These are phyloP conservation scores for Nemophila menziesii DNA, from an alignment of 257 asterid genomes.

Conservation along the genomic window DNA sequence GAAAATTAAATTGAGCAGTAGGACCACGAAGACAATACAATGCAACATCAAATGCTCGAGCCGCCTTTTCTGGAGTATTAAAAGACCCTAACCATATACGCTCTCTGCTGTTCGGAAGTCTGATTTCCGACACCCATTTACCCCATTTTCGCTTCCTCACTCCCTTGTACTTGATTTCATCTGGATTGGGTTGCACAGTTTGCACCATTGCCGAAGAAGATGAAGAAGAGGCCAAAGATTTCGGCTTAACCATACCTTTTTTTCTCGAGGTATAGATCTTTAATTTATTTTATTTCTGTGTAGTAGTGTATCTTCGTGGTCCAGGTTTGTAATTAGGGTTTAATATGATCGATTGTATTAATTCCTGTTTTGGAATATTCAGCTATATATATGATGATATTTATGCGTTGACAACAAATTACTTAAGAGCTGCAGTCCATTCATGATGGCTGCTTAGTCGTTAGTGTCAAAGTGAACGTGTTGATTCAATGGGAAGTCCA, in stretches of 20 bases:
- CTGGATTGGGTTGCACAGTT: background rate
- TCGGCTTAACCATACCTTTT: conserved; percentile 9
- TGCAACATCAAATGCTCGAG: conserved; percentile 58
- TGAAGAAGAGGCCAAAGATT: conserved; percentile 1
- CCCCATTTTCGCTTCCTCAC: conserved; percentile 60
- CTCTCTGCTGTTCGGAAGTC: conserved; percentile 57
- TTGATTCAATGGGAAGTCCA: conserved; percentile 31
- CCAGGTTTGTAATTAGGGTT: background rate
- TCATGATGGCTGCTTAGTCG: background rate
- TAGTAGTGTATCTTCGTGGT: no score
- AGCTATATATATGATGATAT: background rate
- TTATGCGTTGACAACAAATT: background rate
- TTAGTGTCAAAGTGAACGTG: conserved; percentile 19
- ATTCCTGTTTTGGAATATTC: background rate
- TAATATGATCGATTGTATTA: background rate
- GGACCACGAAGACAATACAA: conserved; percentile 46
- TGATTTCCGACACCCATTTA: conserved; percentile 53
- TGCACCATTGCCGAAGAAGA: conserved; percentile 1
- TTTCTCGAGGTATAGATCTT: no score
- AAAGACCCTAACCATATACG: conserved; percentile 62
- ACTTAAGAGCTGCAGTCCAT: background rate
- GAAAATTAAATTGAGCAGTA: conserved; percentile 37
- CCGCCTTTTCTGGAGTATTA: conserved; percentile 50
- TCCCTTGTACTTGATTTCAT: conserved; percentile 42
- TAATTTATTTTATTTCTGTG: background rate